Evolutionary conservation across 176 grass and related monocot genomes (phyloP), one percentile per base, ranked within the genome.

Genomic region (Eragrostis curvula): DNA sequence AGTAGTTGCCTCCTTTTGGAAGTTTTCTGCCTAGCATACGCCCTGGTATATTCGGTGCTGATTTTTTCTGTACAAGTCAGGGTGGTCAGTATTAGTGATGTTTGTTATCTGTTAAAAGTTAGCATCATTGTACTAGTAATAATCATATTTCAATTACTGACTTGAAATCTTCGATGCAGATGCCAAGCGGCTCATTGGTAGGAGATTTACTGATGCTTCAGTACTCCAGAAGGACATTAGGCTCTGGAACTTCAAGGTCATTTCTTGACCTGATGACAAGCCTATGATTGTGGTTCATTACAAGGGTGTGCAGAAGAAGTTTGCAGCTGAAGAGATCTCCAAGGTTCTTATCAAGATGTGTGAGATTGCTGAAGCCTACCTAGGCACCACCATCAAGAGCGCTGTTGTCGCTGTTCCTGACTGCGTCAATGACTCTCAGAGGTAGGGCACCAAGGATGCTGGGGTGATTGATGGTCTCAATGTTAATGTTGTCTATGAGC

Each of bases 241-340:
- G 73, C 79, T 85, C 1, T 88, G 85, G 90, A 86, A 86, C 3
- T 92, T 92, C 74, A 92, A 92, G 86, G 86, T 92, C 56, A 78
- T 92, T 0, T 7, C 90, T 56, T 83, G 90, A 67, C 85, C 90
- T 32, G 73, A 67, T 63, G 86, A 88, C 82, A 91, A 91, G 82
- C 86, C 90, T 3, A 85, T 85, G 86, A 91, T 88, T 78, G 56
- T 79, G 43, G 86, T 92, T 53, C 82, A 88, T 83, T 81, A 88
- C 86, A 92, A 92, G 86, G 86, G 90, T 48, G 86, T 88, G 68
- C 86, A 92, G 12, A 88, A 92, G 83, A 78, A 92, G 78, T 86
- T 92, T 71, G 78, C 86, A 0, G 90, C 83, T 14, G 90, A 92
- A 8, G 90, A 92, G 47, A 92, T 92, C 39, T 86, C 83, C 3